These are phyloP conservation scores for Acanthochlamys bracteata DNA, from an alignment of 106 monocot species.

Conservation along the genomic window DNA sequence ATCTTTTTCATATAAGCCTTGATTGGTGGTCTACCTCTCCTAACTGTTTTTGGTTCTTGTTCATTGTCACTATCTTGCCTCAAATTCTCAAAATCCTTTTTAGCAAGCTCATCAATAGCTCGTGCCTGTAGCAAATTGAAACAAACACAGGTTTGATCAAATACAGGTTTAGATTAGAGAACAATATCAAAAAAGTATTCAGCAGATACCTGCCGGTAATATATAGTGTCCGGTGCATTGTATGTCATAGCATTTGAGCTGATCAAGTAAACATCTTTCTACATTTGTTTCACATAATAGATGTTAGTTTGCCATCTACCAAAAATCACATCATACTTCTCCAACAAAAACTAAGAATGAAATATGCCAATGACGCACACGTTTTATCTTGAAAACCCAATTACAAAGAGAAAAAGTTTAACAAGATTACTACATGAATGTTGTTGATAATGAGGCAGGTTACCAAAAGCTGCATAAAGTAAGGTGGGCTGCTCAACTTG, in stretches of 20 bases:
- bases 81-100: slow-evolving; percentile 63
- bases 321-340: neutral
- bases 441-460: too few species aligned
- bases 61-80: slow-evolving; percentile 57
- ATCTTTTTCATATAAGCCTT: slow-evolving; percentile 26
- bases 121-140: slow-evolving; percentile 30
- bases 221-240: slow-evolving; percentile 77
- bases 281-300: slow-evolving; percentile 13
- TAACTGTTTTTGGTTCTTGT: slow-evolving; percentile 31
- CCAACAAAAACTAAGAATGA: neutral
- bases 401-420: too few species aligned
- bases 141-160: neutral
- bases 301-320: neutral
- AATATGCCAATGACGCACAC: neutral
- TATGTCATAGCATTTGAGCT: slow-evolving; percentile 88
- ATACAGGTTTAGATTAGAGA: neutral
- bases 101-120: slow-evolving; percentile 64
- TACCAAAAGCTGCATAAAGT: too few species aligned
- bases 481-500: too few species aligned
- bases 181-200: too few species aligned
- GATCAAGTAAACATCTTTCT: slow-evolving; percentile 77
- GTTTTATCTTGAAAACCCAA: too few species aligned
- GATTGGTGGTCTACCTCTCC: slow-evolving; percentile 44
- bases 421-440: too few species aligned
- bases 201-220: slow-evolving; percentile 65